Base-by-base conservation (phyloP, 2,329 filamentous ascomycete genomes). In the Neodidymelliopsis sp. region DNA sequence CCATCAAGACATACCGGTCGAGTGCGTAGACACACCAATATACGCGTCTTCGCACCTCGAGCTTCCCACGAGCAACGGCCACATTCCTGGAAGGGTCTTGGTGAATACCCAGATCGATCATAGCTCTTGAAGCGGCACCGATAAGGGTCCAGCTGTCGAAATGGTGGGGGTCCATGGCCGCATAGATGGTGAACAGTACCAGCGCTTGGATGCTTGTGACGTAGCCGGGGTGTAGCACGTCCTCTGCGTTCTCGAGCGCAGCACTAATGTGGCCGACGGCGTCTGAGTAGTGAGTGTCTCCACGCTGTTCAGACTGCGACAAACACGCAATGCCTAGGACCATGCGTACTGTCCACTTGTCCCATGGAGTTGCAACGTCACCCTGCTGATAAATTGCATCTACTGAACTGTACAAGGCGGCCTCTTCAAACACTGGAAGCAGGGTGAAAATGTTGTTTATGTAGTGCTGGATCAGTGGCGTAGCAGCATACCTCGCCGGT, bases 91-190 rank as follows among this genome's bases (percentile, higher is more conserved):
- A 87, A 3, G 91, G 91, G 60, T 97, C 93, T 74, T 97, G 93
- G 71, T 97, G 94, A 49, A 95, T 86, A 6, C 94, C 94, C 22
- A 97, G 77, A 74, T 99, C 94, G 16, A 97, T 83, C 66, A 93
- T 86, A 5, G 91, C 90, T 49, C 93, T 85, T 29, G 90, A 90
- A 6, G 93, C 92, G 69, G 94, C 92, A 6, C 93, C 94, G 46
- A 97, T 89, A 54, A 97, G 75, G 57, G 94, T 92, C 92, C 94
- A 97, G 62, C 88, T 91, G 65, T 96, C 91, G 65, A 96, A 97
- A 67, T 95, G 91, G 30, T 87, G 84, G 2, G 93, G 92, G 62
- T 97, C 92, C 38, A 96, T 79, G 77, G 94, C 89, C 3, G 93
- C 87, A 70, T 96, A 97, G 62, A 96, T 86, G 0, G 91, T 91